A percentile compares a stretch with the other conserved stretches of the same genome.
These are phyloP conservation scores for Boletus pseudo-olivaceus DNA, from an alignment of 768 basidiomycete genomes.

Conservation along the genomic window DNA sequence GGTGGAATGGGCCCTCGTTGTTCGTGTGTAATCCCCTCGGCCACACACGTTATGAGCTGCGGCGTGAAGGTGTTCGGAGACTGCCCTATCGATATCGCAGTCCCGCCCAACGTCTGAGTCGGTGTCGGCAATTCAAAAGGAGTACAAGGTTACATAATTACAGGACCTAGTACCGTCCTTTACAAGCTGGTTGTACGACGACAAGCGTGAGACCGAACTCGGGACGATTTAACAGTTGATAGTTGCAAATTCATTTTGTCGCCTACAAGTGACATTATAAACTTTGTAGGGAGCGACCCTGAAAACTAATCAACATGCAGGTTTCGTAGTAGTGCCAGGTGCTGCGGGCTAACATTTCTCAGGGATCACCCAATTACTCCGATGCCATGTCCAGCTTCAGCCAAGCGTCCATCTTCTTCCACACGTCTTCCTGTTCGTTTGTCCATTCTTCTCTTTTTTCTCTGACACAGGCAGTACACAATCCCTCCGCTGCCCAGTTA, in stretches of 20 bases:
- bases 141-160: too few species aligned
- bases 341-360: too few species aligned
- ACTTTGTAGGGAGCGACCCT: not conserved
- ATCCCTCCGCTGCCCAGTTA: slow-evolving; percentile 55
- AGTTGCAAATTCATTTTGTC: not conserved
- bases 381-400: slow-evolving; percentile 23
- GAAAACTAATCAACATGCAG: not conserved
- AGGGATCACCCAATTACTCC: slow-evolving; percentile 4
- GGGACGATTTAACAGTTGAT: not conserved
- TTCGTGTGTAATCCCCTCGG: too few species aligned
- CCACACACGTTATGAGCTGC: not conserved
- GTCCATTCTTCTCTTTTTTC: slow-evolving; percentile 68
- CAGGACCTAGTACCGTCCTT: too few species aligned
- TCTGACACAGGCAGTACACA: slow-evolving; percentile 55
- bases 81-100: not conserved
- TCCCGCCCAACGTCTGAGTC: too few species aligned
- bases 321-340: not conserved
- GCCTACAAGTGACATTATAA: slow-evolving; percentile 7
- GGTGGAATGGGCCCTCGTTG: too few species aligned
- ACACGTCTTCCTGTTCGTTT: slow-evolving; percentile 53
- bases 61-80: not conserved
- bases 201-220: not conserved
- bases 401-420: slow-evolving; percentile 63
- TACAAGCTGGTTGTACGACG: not conserved
- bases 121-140: too few species aligned